A percentile compares a stretch with the other conserved stretches of the same genome.
Evolutionary conservation across 257 asterid genomes (phyloP).

Genomic region (Solanum pinnatisectum): DNA sequence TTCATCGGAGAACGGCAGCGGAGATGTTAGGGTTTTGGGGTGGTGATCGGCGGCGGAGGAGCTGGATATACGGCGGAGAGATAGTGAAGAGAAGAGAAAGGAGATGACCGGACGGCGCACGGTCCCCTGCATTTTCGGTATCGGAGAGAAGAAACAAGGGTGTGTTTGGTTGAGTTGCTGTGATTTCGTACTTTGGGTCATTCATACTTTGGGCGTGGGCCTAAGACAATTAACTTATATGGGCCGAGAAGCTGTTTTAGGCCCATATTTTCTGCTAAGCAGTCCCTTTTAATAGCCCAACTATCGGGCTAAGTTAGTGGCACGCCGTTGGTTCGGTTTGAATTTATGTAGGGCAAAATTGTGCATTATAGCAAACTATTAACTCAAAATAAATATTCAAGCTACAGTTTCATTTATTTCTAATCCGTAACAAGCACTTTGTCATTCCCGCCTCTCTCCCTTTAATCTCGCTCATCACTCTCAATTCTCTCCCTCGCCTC

Average conservation of each 20-base stretch:
- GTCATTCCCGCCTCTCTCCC: too few relatives aligned
- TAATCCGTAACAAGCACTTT: too few relatives aligned
- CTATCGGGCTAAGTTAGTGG: background rate
- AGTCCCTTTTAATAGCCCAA: background rate
- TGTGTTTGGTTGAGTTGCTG: background rate
- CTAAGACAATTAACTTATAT: background rate
- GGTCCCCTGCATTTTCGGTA: constrained; percentile 4
- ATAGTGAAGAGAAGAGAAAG: constrained; percentile 20
- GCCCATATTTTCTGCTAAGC: background rate
- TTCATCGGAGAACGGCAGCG: constrained; percentile 10
- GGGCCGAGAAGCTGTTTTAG: background rate
- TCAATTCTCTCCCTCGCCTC: too few relatives aligned
- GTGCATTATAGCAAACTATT: too few relatives aligned
- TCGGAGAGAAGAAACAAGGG: background rate
- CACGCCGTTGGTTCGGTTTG: background rate
- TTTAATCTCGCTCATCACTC: too few relatives aligned
- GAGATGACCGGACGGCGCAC: constrained; percentile 4
- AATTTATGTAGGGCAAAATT: too few relatives aligned
- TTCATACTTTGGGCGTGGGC: background rate
- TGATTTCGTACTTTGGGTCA: background rate
- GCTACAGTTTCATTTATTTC: too few relatives aligned
- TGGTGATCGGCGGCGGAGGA: constrained; percentile 1
- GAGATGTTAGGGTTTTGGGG: constrained; percentile 1
- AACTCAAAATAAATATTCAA: too few relatives aligned
- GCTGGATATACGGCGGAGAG: constrained; percentile 30